Evolutionary conservation across 768 basidiomycete genomes (phyloP).

Genomic region (Termitomyces sp.): DNA sequence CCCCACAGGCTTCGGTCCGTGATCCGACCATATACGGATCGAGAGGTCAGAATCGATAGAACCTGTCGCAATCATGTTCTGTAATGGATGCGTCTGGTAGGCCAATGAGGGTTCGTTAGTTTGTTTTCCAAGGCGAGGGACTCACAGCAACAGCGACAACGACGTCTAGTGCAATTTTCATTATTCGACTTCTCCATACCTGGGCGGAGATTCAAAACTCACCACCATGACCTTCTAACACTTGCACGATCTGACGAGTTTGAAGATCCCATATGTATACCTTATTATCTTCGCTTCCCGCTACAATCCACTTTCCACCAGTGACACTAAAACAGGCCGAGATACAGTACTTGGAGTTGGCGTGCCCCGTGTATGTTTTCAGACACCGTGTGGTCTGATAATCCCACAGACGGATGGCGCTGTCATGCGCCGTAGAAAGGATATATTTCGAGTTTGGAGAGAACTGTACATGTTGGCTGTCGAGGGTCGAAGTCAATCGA

Average conservation of each 20-base stretch:
- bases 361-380: conserved; percentile 86
- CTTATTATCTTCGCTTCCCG: conserved; percentile 89
- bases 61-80: conserved; percentile 86
- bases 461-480: conserved; percentile 87
- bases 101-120: conserved; percentile 8
- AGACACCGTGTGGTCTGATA: conserved; percentile 87
- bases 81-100: conserved; percentile 73
- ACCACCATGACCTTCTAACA: conserved; percentile 75
- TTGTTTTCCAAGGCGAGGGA: conserved; percentile 3
- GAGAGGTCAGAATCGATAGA: conserved; percentile 81
- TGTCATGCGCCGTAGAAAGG: conserved; percentile 90
- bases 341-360: conserved; percentile 81
- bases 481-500: not conserved
- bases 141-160: conserved; percentile 79
- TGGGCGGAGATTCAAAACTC: conserved; percentile 12
- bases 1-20: conserved; percentile 22
- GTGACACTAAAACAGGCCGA: conserved; percentile 83
- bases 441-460: conserved; percentile 96
- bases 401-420: conserved; percentile 92
- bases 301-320: conserved; percentile 85
- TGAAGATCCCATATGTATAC: conserved; percentile 91
- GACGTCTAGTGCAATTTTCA: conserved; percentile 40
- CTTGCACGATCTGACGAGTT: conserved; percentile 79
- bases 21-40: conserved; percentile 82
- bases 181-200: conserved; percentile 1